Evolutionary conservation across 2,329 filamentous ascomycete genomes (phyloP).

Genomic region (Phialophora macrospora): DNA sequence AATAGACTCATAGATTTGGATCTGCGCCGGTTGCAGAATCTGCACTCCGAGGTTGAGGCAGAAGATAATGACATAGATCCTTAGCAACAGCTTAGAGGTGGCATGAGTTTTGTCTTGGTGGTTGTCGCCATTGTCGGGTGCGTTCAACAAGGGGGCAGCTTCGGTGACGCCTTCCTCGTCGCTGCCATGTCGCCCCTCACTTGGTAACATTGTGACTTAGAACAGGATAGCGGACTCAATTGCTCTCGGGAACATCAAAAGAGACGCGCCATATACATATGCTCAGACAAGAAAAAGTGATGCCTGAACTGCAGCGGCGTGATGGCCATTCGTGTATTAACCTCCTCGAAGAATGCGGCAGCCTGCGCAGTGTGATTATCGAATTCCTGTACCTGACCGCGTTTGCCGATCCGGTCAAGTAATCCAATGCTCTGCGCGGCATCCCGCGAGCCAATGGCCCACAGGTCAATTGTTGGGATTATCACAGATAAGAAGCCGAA

Average conservation of each 20-base stretch:
- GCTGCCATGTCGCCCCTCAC: not conserved
- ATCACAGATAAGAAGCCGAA: not conserved
- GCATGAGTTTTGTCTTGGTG: not conserved
- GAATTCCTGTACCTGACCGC: not conserved
- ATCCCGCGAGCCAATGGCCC: not conserved
- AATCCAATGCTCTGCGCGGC: not conserved
- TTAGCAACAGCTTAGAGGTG: constrained; percentile 5
- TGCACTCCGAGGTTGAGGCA: constrained; percentile 53
- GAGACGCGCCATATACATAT: constrained; percentile 1
- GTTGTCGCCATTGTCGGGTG: not conserved
- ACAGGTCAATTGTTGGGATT: not conserved
- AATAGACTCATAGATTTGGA: constrained; percentile 56
- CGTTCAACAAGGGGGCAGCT: constrained; percentile 2
- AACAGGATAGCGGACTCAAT: not conserved
- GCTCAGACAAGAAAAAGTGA: not conserved
- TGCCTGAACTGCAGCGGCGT: constrained; percentile 1
- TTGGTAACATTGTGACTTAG: constrained; percentile 7
- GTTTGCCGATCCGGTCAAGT: not conserved
- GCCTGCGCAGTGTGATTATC: not conserved
- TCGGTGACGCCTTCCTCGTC: constrained; percentile 4
- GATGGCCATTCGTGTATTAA: not conserved
- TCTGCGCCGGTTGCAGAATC: constrained; percentile 52
- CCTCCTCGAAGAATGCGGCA: constrained; percentile 2
- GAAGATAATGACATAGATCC: constrained; percentile 50
- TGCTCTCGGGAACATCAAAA: not conserved